phyloP scores from a whole-genome alignment of 2,329 filamentous ascomycete genomes.

The Calonectria ilicicola region DNA sequence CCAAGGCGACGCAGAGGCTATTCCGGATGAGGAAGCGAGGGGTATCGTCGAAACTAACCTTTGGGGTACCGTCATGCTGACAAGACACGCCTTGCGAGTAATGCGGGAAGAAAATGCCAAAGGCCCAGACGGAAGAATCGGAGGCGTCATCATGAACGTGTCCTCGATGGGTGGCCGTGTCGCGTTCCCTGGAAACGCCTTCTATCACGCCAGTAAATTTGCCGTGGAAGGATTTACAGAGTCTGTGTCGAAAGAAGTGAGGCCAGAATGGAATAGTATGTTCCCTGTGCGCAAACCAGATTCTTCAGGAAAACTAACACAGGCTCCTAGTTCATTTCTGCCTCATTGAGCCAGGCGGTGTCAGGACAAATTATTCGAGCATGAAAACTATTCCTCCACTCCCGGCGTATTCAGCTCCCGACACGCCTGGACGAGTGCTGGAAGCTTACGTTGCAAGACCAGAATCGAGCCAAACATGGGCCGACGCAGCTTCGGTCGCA shows the following conservation, averaged over 20 bases:
- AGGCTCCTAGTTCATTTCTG: constrained; percentile 51
- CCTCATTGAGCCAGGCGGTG: constrained; percentile 56
- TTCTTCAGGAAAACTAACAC: not conserved
- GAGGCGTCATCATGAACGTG: constrained; percentile 43
- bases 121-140: not conserved
- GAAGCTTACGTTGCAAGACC: constrained; percentile 6
- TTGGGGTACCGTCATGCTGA: constrained; percentile 55
- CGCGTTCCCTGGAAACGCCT: constrained; percentile 35
- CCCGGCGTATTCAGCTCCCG: constrained; percentile 50
- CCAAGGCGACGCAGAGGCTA: constrained; percentile 42
- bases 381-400: constrained; percentile 41
- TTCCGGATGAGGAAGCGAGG: constrained; percentile 40
- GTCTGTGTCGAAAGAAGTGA: constrained; percentile 34
- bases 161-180: constrained; percentile 32
- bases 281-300: not conserved
- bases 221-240: constrained; percentile 40
- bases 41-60: constrained; percentile 57
- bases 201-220: constrained; percentile 41
- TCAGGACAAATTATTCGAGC: constrained; percentile 48
- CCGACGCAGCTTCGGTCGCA: constrained; percentile 47
- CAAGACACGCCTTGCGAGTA: constrained; percentile 50
- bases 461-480: constrained; percentile 41
- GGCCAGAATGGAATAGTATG: constrained; percentile 37
- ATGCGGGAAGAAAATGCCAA: constrained; percentile 50
- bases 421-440: constrained; percentile 46